Evolutionary conservation across 2,329 filamentous ascomycete species (phyloP), one percentile per base, ranked within the genome.

Genomic region (Hortaea sp.): DNA sequence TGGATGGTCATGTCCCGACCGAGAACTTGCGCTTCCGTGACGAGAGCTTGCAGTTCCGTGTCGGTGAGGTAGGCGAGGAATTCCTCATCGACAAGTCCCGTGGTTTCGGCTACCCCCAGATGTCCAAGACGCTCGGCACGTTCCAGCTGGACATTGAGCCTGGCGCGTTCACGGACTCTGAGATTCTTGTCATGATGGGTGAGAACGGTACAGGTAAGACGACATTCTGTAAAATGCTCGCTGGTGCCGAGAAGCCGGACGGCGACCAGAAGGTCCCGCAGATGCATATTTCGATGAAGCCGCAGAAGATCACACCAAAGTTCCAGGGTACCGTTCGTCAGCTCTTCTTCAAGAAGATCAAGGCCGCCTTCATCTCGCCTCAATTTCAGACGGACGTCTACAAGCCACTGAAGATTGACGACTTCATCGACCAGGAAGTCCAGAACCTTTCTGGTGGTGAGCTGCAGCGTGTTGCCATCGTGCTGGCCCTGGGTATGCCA

Each of bases 341-440:
- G 69, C 78, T 98, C 43, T 97, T 98, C 77, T 95, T 97, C 81
- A 98, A 98, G 83, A 90, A 92, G 75, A 98, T 98, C 71, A 95
- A 95, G 78, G 82, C 88, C 51, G 83, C 90, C 34, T 98, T 98
- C 79, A 69, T 98, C 60, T 92, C 83, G 58, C 92, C 92, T 29
- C 92, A 98, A 69, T 98, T 98, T 78, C 92, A 98, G 75, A 98
- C 92, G 10, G 92, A 98, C 67, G 94, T 98, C 48, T 94, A 97
- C 73, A 97, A 97, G 75, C 92, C 94, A n/a, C 79, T 98, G 51
- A 95, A 94, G 74, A 82, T 98, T 51, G 92, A 98, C 44, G 92
- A 97, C 65, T 98, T 98, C 69, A 97, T 98, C 63, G 92, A 98
- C 66, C 92, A 98, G 69, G 94, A 98, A 73, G 92, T 98, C 57